Base-by-base conservation (phyloP, 116 monocot species). In the Posidonia oceanica region DNA sequence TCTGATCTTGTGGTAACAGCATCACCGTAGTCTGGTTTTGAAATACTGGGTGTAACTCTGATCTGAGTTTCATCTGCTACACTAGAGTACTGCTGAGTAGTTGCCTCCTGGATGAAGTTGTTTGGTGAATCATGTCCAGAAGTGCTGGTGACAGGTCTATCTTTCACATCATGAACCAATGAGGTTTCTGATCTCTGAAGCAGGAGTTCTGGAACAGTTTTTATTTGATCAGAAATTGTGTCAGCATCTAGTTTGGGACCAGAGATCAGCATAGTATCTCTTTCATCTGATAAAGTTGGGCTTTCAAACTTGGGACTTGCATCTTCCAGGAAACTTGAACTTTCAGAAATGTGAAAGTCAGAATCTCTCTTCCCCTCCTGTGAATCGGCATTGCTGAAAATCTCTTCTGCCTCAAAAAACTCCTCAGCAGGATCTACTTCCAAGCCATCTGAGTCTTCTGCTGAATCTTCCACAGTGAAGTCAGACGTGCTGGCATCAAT, bases 361-460 rank as follows among this genome's bases (percentile, higher is more conserved):
- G 29, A 64, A 78, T 88, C 84, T 52, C 58, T 75, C 29, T 66
- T 74, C 63, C 75, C 84, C 54, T 93, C 89, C 51, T 84, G 78
- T 69, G 73, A 87, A 51, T 97, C 97, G 58, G 79, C 74, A 82
- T 75, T 84, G 64, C 90, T 88, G 69, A 93, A 90, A 39, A 90
- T 90, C 67, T 98, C 98, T 77, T 93, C 93, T 75, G 90, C 93
- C 76, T 98, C 98, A 77, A 93, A 98, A 71, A 98, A 98, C 69
- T 87, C 97, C 55, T 97, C 97, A 0, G 15, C 22, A 41, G 29
- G 36, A 61, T 65, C 66, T 71, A 58, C 79, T 70, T 89, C 89
- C 21, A 72, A 75, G 52, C 84, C 91, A 66, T 82, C 76, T 18
- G 70, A 80, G 68, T 84, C 84, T 64, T 53, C 79, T 52, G 36